Percentiles rank a stretch among this genome's conserved stretches.
Evolutionary conservation across 805 yeast species (phyloP).

Genomic region (Hanseniaspora thailandica): DNA sequence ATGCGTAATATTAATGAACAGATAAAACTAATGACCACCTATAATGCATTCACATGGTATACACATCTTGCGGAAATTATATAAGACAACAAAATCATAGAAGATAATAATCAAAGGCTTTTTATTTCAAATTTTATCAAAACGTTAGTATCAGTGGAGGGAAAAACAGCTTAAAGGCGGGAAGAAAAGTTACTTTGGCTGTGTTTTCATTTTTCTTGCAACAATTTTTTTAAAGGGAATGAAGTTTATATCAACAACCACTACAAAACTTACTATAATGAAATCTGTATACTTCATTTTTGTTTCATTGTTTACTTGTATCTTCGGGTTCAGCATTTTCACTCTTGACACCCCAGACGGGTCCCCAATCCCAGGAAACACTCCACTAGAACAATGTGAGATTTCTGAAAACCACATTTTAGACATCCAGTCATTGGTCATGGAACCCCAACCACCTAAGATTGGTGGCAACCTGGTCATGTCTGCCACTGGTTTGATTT

Average conservation of each 20-base stretch:
- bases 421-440: slow-evolving; percentile 43
- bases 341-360: background rate
- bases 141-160: background rate
- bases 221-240: background rate
- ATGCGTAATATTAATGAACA: background rate
- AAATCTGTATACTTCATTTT: background rate
- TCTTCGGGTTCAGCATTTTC: background rate
- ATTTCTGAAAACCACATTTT: slow-evolving; percentile 50
- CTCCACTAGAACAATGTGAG: slow-evolving; percentile 77
- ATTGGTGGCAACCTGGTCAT: slow-evolving; percentile 79
- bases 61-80: background rate
- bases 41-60: background rate
- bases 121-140: too few species aligned
- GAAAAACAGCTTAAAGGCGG: too few species aligned
- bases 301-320: background rate
- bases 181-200: background rate
- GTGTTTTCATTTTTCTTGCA: background rate
- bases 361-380: slow-evolving; percentile 78
- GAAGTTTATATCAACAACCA: background rate
- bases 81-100: background rate
- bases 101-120: background rate
- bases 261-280: too few species aligned
- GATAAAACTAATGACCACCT: background rate
- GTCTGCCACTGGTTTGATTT: slow-evolving; percentile 55
- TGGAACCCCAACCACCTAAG: slow-evolving; percentile 79